phyloP scores from a whole-genome alignment of 805 yeast species.

The Saccharomycopsis synnaedendra region DNA sequence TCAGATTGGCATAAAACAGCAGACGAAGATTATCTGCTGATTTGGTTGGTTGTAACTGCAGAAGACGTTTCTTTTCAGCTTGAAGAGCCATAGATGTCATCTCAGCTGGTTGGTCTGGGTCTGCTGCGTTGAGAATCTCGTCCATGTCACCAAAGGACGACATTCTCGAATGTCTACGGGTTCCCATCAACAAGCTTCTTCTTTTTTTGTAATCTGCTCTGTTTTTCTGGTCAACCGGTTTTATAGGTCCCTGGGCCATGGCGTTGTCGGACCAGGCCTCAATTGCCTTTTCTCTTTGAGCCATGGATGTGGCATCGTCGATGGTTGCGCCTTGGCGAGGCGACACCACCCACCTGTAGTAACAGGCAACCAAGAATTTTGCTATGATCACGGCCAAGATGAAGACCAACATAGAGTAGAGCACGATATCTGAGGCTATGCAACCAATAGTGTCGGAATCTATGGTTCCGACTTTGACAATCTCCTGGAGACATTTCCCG shows the following conservation, averaged over 20 bases:
- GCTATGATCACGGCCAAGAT: conserved; percentile 68
- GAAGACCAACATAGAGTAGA: conserved; percentile 71
- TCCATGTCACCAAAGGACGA: conserved; percentile 19
- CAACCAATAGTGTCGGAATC: conserved; percentile 91
- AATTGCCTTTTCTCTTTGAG: conserved; percentile 50
- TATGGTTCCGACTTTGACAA: conserved; percentile 77
- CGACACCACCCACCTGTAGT: conserved; percentile 77
- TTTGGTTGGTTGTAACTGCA: background rate
- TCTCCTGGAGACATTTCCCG: conserved; percentile 78
- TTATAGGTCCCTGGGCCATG: conserved; percentile 37
- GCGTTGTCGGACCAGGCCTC: conserved; percentile 81
- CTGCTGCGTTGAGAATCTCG: background rate
- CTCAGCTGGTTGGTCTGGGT: background rate
- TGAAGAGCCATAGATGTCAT: conserved; percentile 16
- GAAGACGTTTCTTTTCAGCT: background rate
- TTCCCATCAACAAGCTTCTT: conserved; percentile 20
- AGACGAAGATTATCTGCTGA: conserved; percentile 1
- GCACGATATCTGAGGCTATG: conserved; percentile 77
- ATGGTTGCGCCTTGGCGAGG: conserved; percentile 70
- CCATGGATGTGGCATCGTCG: conserved; percentile 48
- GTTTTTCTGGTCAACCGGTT: conserved; percentile 37
- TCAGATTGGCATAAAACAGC: conserved; percentile 8
- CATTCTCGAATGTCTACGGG: conserved; percentile 24
- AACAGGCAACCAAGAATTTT: conserved; percentile 79
- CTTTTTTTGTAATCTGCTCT: conserved; percentile 36